phyloP scores from a whole-genome alignment of 305 asterid genomes.

The Coffea humblotiana region DNA sequence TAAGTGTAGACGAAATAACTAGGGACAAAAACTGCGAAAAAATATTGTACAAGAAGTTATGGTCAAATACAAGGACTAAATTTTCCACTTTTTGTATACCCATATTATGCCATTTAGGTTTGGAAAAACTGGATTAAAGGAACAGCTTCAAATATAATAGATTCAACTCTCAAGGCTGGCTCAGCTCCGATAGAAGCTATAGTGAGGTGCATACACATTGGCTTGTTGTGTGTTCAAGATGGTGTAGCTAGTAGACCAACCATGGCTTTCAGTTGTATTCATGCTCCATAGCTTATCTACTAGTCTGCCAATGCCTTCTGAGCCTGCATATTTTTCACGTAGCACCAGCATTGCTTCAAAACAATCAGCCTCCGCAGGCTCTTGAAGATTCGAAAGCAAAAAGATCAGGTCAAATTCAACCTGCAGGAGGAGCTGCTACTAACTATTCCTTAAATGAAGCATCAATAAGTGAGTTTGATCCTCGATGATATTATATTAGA shows the following conservation, averaged over 20 bases:
- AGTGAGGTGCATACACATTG: slow-evolving; percentile 25
- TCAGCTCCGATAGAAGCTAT: slow-evolving; percentile 10
- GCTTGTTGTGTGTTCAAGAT: slow-evolving; percentile 33
- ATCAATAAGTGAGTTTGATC: background rate
- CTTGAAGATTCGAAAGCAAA: background rate
- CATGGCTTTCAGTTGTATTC: slow-evolving; percentile 23
- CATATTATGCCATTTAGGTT: slow-evolving; percentile 1
- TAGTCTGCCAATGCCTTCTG: slow-evolving; percentile 23
- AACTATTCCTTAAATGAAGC: background rate
- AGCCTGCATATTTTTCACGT: slow-evolving; percentile 18
- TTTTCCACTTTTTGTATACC: background rate
- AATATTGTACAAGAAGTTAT: no score
- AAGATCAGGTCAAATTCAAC: background rate
- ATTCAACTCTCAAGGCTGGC: slow-evolving; percentile 2
- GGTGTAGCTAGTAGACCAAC: slow-evolving; percentile 20
- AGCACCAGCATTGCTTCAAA: background rate
- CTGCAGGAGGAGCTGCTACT: background rate
- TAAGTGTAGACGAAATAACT: no score
- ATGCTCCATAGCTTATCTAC: slow-evolving; percentile 19
- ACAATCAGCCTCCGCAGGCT: background rate
- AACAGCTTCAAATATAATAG: slow-evolving; percentile 13
- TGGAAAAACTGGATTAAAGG: slow-evolving; percentile 27
- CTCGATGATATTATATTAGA: background rate
- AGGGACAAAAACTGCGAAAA: no score
- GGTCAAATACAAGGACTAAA: background rate